Evolutionary conservation across 441 rosid genomes (phyloP), one percentile per base, ranked within the genome.

Genomic region (Capsella rubella): DNA sequence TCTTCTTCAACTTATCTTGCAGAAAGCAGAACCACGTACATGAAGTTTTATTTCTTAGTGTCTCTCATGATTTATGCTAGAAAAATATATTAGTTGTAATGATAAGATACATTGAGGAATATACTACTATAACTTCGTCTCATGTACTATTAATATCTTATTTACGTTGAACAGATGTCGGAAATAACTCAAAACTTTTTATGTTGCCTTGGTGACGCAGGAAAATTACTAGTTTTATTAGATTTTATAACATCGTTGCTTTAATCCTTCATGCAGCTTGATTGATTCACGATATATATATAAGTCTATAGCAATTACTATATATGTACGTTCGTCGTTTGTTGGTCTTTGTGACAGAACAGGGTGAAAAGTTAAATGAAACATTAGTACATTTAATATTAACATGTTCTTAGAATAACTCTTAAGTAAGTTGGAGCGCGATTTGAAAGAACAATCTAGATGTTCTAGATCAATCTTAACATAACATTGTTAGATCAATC

Each of bases 241-340:
- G 32, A 47, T 64, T 37, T 54, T 63, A 31, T 52, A 61, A 39
- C 29, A 15, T 49, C 34, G 76, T 70, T 62, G 80, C 51, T 25
- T 18, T 40, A 64, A 56, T 77, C 72, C n/a, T 71, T 64, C 76
- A 77, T 77, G 80, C 76, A 71, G 57, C 49, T 64, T 58, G 72
- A 47, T 69, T 46, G 57, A 50, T 69, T 69, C 37, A 1, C 25
- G 25, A 21, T 21, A 21, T 21, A 21, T 21, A 21, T 21, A 21
- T 21, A 0, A 21, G 25, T 12, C 18, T 56, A 70, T 49, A 43
- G 28, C 25, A 68, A 32, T 45, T 47, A 28, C n/a, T 55, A 37
- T n/a, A n/a, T n/a, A n/a, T 45, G 34, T 32, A 9, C 25, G 34
- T 31, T 1, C 6, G 34, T 31, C 0, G 21, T 68, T 25, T 59